Conservation (phyloP, 1,284 basidiomycete species). For the Ganoderma meredithae region DNA sequence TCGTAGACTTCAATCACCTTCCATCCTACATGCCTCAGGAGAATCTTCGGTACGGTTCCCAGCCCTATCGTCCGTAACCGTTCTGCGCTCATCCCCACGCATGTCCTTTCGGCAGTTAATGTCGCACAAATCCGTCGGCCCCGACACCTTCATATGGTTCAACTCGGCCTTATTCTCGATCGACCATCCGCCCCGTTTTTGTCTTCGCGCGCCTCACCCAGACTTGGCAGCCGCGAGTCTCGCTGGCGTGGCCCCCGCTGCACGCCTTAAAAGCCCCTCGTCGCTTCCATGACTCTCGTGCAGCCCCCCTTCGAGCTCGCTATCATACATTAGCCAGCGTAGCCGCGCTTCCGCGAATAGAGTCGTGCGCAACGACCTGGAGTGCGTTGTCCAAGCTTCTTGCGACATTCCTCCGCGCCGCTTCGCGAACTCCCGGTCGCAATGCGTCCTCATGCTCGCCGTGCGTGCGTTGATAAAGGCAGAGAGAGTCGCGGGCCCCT, state of each 20-base stretch:
- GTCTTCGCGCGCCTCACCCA: slow-evolving; percentile 16
- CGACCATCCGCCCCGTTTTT: slow-evolving; percentile 14
- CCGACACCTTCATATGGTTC: slow-evolving; percentile 8
- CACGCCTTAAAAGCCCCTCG: slow-evolving; percentile 12
- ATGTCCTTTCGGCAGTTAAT: slow-evolving; percentile 27
- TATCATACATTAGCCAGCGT: slow-evolving; percentile 14
- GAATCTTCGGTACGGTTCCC: slow-evolving; percentile 25
- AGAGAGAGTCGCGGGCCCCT: not conserved
- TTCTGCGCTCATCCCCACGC: slow-evolving; percentile 10
- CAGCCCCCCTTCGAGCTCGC: not conserved
- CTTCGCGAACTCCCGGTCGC: slow-evolving; percentile 30
- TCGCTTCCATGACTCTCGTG: slow-evolving; percentile 6
- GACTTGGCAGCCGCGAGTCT: not conserved
- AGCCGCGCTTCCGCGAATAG: slow-evolving; percentile 10
- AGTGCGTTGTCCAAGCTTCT: slow-evolving; percentile 31
- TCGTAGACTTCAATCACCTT: not conserved
- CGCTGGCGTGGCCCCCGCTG: slow-evolving; percentile 8
- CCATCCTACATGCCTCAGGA: slow-evolving; percentile 8
- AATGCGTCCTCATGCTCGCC: slow-evolving; percentile 22
- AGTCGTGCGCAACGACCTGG: slow-evolving; percentile 17
- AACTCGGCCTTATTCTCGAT: slow-evolving; percentile 9
- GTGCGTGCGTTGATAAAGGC: slow-evolving; percentile 29
- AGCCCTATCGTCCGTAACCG: slow-evolving; percentile 3
- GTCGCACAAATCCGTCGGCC: slow-evolving; percentile 25
- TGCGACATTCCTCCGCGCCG: slow-evolving; percentile 35